Evolutionary conservation across 2,329 filamentous ascomycete species (phyloP).

Genomic region (Fusarium zealandicum): DNA sequence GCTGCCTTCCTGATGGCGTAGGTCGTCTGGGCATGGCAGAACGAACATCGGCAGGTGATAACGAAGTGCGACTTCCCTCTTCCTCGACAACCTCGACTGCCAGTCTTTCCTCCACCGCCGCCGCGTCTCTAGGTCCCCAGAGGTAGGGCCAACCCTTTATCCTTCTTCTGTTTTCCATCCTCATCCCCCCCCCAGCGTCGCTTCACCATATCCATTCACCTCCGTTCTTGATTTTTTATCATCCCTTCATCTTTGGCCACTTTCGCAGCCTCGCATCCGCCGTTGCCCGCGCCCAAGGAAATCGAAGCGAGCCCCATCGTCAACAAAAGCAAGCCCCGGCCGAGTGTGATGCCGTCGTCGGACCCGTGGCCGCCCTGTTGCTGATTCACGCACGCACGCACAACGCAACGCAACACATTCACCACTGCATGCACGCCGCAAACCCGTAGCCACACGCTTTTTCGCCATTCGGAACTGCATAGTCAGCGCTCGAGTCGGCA

Average conservation of each 20-base stretch:
- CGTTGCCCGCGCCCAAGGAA: constrained; percentile 3
- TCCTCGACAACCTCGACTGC: constrained; percentile 46
- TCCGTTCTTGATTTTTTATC: not conserved
- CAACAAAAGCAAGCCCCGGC: constrained; percentile 27
- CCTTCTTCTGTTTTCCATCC: constrained; percentile 20
- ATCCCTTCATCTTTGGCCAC: constrained; percentile 7
- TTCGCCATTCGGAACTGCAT: constrained; percentile 1
- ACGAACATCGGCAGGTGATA: constrained; percentile 64
- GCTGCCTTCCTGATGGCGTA: constrained; percentile 67
- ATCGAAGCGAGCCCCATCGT: constrained; percentile 20
- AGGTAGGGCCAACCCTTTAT: constrained; percentile 40
- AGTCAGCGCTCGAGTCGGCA: not conserved
- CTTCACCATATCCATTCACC: constrained; percentile 1
- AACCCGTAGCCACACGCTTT: constrained; percentile 6
- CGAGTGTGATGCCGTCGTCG: constrained; percentile 27
- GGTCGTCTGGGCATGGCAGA: constrained; percentile 70
- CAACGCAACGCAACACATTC: constrained; percentile 28
- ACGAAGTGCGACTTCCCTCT: constrained; percentile 62
- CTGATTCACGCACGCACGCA: constrained; percentile 36
- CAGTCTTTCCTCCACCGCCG: constrained; percentile 34
- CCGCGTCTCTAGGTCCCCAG: constrained; percentile 35
- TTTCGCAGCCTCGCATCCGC: not conserved
- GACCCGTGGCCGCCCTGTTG: constrained; percentile 24
- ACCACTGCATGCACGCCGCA: constrained; percentile 12
- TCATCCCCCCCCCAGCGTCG: constrained; percentile 22